Evolutionary conservation across 768 basidiomycete genomes (phyloP).

Genomic region (Kwoniella newhampshirensis): DNA sequence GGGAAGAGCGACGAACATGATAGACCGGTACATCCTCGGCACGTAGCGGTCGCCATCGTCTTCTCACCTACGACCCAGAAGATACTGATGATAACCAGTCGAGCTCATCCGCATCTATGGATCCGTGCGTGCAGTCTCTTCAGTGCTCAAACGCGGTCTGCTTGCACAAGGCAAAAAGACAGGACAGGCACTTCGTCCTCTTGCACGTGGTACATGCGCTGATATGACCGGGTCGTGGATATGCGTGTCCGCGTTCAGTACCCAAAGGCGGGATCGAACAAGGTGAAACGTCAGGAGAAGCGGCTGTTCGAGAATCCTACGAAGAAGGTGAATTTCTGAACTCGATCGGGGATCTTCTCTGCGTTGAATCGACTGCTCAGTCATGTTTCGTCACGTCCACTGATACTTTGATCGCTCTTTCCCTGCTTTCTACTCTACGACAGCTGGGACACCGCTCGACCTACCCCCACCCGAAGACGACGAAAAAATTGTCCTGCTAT

Average conservation of each 20-base stretch:
- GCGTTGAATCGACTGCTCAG: neutral
- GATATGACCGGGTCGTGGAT: neutral
- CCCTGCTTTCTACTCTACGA: neutral
- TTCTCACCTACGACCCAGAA: conserved; percentile 14
- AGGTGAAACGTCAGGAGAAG: conserved; percentile 43
- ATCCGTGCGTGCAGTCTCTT: conserved; percentile 30
- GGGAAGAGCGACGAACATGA: no score
- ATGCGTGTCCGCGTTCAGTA: conserved; percentile 27
- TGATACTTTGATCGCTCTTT: neutral
- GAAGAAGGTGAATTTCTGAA: conserved; percentile 37
- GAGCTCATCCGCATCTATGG: conserved; percentile 42
- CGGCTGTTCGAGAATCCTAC: conserved; percentile 47
- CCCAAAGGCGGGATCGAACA: conserved; percentile 47
- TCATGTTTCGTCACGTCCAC: neutral
- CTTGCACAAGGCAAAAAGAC: no score
- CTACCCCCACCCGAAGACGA: conserved; percentile 24
- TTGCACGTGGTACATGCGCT: neutral
- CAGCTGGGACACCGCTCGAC: conserved; percentile 40
- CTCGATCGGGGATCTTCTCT: neutral
- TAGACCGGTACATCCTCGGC: conserved; percentile 18
- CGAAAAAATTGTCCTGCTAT: conserved; percentile 24
- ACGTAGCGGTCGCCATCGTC: conserved; percentile 43
- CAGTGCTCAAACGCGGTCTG: neutral
- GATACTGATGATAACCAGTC: conserved; percentile 42
- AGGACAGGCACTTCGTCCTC: no score